Conservation (phyloP, 352 stramenopile genomes). For the Thraustotheca clavata region DNA sequence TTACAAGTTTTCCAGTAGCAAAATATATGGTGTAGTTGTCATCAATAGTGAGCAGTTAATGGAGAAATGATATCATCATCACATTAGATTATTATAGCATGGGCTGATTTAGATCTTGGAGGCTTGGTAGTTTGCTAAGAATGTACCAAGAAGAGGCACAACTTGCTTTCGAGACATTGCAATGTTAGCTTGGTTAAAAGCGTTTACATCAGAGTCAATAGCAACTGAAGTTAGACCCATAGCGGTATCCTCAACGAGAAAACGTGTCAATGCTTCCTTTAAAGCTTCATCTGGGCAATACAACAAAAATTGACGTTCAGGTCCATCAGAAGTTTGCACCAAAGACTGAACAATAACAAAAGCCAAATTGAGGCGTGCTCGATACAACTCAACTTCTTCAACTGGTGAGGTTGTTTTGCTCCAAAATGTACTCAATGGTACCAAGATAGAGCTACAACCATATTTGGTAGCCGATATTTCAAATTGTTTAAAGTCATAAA, state of each 20-base stretch:
- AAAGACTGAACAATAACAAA: slow-evolving; percentile 73
- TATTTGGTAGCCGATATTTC: slow-evolving; percentile 26
- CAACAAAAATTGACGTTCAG: slow-evolving; percentile 54
- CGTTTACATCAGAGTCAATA: slow-evolving; percentile 27
- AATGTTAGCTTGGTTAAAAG: slow-evolving; percentile 53
- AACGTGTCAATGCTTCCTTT: slow-evolving; percentile 26
- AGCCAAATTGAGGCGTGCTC: slow-evolving; percentile 21
- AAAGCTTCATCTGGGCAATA: slow-evolving; percentile 30
- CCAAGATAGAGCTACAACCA: slow-evolving; percentile 53
- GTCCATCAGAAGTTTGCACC: slow-evolving; percentile 33
- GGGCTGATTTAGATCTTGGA: too few species aligned
- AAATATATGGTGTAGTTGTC: too few species aligned
- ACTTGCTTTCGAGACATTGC: slow-evolving; percentile 68
- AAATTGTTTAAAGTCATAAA: slow-evolving; percentile 80
- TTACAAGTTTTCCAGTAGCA: too few species aligned
- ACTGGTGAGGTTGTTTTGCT: slow-evolving; percentile 25
- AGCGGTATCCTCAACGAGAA: slow-evolving; percentile 26
- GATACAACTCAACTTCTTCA: slow-evolving; percentile 30
- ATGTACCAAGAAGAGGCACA: slow-evolving; percentile 35
- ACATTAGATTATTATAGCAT: too few species aligned
- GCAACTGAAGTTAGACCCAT: too few species aligned
- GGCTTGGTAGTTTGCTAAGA: background rate
- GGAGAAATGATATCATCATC: too few species aligned
- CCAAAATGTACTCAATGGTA: slow-evolving; percentile 53
- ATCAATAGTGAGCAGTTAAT: too few species aligned